Base-by-base conservation (phyloP, 2,329 filamentous ascomycete genomes). In the Fusarium sp. region DNA sequence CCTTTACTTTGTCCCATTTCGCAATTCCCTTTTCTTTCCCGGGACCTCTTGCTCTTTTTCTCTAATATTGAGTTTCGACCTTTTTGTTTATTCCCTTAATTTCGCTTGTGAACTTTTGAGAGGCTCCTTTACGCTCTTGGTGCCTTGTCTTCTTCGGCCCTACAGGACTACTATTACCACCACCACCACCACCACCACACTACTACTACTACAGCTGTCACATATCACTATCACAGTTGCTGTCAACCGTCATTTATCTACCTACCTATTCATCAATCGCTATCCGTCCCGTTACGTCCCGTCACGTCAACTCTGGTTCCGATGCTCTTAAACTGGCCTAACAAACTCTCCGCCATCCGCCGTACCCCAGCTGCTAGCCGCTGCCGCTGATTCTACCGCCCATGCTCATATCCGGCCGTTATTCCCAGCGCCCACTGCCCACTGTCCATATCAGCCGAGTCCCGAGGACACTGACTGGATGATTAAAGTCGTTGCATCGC, bases 381-480 rank as follows among this genome's bases (percentile, higher is more conserved):
- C 44, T 67, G 24, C 65, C 59, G 56, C 52, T 65, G 48, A 58
- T 46, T 55, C 56, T 61, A 39, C 53, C 63, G 59, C 61, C 59
- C 45, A 52, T 64, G 57, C 62, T 55, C 56, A 65, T 65, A 62
- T 62, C 70, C 65, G 64, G 56, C 47, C 52, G 49, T 76, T 76
- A 76, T 76, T 77, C 61, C 76, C 76, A 76, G 73, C 71, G 68
- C 57, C 57, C 58, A 62, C 59, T 44, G 43, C n/a, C 61, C 58
- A 68, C 71, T 13, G 28, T 10, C 28, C 28, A 30, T 30, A 35
- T 35, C 33, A 72, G 65, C 68, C 68, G 68, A 69, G 52, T 61
- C 53, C 68, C 64, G 59, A 60, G 54, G 22, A 60, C 51, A 62
- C 17, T 35, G 33, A 35, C 28, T 30, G 28, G 28, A 35, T 35